These are phyloP conservation scores for Posidonia oceanica DNA, from an alignment of 116 monocot genomes.

Conservation along the genomic window DNA sequence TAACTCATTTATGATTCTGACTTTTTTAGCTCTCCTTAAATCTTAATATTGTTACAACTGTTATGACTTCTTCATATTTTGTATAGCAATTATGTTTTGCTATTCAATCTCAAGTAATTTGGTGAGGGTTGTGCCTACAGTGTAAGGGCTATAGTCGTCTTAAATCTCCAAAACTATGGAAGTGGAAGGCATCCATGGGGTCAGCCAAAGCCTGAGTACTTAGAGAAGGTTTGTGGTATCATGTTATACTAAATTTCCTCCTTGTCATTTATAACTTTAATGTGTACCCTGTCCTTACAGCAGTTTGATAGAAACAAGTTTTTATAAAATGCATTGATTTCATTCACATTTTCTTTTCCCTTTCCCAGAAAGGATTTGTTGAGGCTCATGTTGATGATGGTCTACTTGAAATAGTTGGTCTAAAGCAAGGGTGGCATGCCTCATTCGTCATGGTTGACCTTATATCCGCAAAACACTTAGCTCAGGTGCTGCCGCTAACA, in stretches of 20 bases:
- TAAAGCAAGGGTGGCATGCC: conserved; percentile 97
- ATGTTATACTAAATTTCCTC: background rate
- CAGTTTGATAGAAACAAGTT: background rate
- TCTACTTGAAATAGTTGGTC: conserved; percentile 76
- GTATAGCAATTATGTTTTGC: no score
- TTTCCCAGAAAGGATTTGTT: conserved; percentile 65
- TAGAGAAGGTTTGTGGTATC: conserved; percentile 48
- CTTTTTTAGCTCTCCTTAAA: no score
- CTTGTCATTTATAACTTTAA: background rate
- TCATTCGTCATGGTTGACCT: conserved; percentile 82
- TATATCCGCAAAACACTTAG: conserved; percentile 70
- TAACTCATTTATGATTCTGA: no score
- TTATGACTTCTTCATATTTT: no score
- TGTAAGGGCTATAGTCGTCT: conserved; percentile 72
- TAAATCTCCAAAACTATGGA: conserved; percentile 91
- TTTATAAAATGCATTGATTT: background rate
- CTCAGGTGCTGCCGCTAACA: conserved; percentile 38
- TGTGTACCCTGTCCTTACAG: background rate
- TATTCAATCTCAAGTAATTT: background rate
- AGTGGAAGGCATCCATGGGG: conserved; percentile 98
- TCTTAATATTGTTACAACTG: no score
- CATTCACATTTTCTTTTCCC: background rate
- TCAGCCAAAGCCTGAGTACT: conserved; percentile 61
- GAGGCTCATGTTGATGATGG: conserved; percentile 84
- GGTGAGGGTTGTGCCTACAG: conserved; percentile 30